These are phyloP conservation scores for Tetragonia tetragonoides DNA, from an alignment of 148 eudicot genomes.

Conservation along the genomic window DNA sequence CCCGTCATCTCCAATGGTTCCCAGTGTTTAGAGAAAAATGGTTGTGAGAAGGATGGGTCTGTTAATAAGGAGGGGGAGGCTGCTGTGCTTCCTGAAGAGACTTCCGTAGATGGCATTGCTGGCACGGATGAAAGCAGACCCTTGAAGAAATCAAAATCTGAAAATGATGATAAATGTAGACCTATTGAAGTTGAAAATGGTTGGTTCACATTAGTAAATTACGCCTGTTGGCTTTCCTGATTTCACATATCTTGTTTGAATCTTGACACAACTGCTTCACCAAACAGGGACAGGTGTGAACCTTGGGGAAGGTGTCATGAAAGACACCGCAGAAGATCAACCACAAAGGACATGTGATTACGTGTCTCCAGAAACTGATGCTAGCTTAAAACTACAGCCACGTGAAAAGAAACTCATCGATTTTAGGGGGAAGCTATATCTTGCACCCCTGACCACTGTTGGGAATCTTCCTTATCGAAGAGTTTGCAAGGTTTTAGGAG, in stretches of 20 bases:
- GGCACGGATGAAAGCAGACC: conserved; percentile 57
- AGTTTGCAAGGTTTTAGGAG: conserved; percentile 90
- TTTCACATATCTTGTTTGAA: conserved; percentile 2
- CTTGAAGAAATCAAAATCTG: conserved; percentile 63
- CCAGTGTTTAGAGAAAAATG: conserved; percentile 34
- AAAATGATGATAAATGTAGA: conserved; percentile 33
- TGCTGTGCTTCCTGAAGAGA: conserved; percentile 36
- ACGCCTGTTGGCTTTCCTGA: background rate
- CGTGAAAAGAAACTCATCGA: conserved; percentile 94
- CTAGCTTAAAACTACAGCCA: conserved; percentile 59
- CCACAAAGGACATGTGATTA: conserved; percentile 25
- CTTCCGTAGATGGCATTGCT: conserved; percentile 25
- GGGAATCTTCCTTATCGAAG: conserved; percentile 96
- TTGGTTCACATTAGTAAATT: conserved; percentile 14
- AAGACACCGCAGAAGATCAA: conserved; percentile 31
- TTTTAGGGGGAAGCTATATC: conserved; percentile 81
- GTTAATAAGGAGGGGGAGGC: conserved; percentile 26
- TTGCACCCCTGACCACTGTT: conserved; percentile 96
- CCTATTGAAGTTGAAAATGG: conserved; percentile 41
- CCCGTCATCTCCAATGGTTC: conserved; percentile 40
- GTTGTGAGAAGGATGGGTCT: conserved; percentile 32
- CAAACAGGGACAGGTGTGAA: conserved; percentile 32
- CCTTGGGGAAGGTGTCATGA: conserved; percentile 33
- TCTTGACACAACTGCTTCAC: background rate
- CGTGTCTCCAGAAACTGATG: conserved; percentile 54